A percentile compares a stretch with the other conserved stretches of the same genome.
These are phyloP conservation scores for Suhomyces guaymorum DNA, from an alignment of 1,139 yeast species.

Conservation along the genomic window DNA sequence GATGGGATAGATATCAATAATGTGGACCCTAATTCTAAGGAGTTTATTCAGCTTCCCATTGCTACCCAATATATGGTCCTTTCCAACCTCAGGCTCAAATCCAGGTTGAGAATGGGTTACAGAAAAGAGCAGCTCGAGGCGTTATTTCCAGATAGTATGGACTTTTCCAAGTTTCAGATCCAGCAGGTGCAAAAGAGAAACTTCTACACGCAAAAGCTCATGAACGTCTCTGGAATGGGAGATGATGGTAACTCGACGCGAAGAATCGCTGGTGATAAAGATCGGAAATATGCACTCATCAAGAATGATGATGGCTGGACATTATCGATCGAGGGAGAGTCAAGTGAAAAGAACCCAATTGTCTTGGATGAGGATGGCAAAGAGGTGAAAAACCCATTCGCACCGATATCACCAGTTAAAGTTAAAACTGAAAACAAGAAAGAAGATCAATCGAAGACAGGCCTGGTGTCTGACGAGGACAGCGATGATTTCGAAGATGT, in stretches of 20 bases:
- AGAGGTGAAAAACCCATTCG: constrained; percentile 9
- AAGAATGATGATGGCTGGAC: constrained; percentile 89
- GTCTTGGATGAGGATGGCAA: constrained; percentile 40
- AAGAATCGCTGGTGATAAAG: constrained; percentile 85
- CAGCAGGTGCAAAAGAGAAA: constrained; percentile 91
- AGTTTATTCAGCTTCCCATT: constrained; percentile 66
- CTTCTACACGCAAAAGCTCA: constrained; percentile 80
- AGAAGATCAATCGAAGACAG: neutral
- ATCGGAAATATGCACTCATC: constrained; percentile 71
- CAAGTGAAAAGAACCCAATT: constrained; percentile 43
- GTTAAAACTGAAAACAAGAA: neutral
- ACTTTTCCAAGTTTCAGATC: constrained; percentile 90
- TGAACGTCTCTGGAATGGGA: constrained; percentile 84
- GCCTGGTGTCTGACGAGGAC: constrained; percentile 21
- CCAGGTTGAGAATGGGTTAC: constrained; percentile 93
- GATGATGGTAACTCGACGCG: constrained; percentile 51
- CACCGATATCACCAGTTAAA: neutral
- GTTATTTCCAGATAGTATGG: constrained; percentile 81
- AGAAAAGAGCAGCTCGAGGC: constrained; percentile 80
- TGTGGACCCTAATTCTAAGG: constrained; percentile 68
- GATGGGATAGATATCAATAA: constrained; percentile 71
- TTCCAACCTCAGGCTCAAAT: constrained; percentile 77
- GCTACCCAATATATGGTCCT: constrained; percentile 87
- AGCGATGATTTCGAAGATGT: constrained; percentile 26
- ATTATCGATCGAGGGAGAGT: constrained; percentile 57